Percentiles rank a stretch among this genome's conserved stretches.
Conservation (phyloP, 257 asterid genomes). For the Solanum microdontum region DNA sequence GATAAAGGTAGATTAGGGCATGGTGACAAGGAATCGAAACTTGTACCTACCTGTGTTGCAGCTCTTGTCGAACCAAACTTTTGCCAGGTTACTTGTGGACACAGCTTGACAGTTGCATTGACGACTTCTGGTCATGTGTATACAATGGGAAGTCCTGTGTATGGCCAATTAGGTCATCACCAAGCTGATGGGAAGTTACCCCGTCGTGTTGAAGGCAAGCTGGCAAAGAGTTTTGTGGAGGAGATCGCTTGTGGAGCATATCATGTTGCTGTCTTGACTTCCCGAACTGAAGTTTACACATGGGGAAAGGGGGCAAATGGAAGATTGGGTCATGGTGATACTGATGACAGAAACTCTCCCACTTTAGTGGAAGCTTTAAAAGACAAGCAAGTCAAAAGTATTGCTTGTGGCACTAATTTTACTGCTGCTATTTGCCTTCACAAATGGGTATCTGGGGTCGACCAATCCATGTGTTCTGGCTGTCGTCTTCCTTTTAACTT, state of each 20-base stretch:
- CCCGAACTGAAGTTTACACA: slow-evolving; percentile 83
- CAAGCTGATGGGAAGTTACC: slow-evolving; percentile 82
- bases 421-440: slow-evolving; percentile 88
- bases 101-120: slow-evolving; percentile 84
- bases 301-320: slow-evolving; percentile 98
- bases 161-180: slow-evolving; percentile 85
- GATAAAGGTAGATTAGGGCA: slow-evolving; percentile 86
- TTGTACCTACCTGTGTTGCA: slow-evolving; percentile 90
- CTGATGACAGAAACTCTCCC: slow-evolving; percentile 64
- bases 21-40: slow-evolving; percentile 76
- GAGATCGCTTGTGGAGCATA: slow-evolving; percentile 93
- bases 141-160: slow-evolving; percentile 87
- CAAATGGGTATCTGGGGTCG: slow-evolving; percentile 84
- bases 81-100: slow-evolving; percentile 91
- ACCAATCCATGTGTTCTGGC: slow-evolving; percentile 92
- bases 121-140: slow-evolving; percentile 86
- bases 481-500: slow-evolving; percentile 81
- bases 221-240: slow-evolving; percentile 63
- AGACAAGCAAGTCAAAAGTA: slow-evolving; percentile 86
- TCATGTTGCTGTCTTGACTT: slow-evolving; percentile 84
- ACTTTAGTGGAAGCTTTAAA: slow-evolving; percentile 76
- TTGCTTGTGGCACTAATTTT: slow-evolving; percentile 84
- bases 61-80: slow-evolving; percentile 82
- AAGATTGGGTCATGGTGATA: slow-evolving; percentile 88
- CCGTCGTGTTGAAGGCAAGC: slow-evolving; percentile 72